Evolutionary conservation across 495 filamentous ascomycete genomes (phyloP), one percentile per base, ranked within the genome.

Genomic region (Aspergillus bertholletiae): DNA sequence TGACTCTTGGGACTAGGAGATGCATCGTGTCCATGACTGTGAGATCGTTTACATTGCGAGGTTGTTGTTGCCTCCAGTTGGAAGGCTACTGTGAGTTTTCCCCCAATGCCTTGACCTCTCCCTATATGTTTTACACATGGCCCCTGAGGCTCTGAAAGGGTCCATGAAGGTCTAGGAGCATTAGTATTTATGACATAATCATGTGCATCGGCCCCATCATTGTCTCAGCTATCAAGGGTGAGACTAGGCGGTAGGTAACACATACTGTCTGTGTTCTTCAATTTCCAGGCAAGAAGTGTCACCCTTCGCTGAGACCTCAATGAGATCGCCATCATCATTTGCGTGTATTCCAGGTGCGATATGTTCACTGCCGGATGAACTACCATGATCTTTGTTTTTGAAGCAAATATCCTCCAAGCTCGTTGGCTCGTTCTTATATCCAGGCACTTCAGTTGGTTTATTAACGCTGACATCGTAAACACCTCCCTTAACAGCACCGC

Each of bases 51-150:
- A 40, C 35, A 7, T 7, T 48, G 27, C n/a, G 44, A 46, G 22
- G 50, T 44, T 17, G 27, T 21, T 12, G n/a, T 46, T 43, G 18
- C 37, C 46, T 24, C 52, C n/a, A n/a, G 51, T 6, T 56, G 43
- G 6, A 74, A 59, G 5, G 69, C 69, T 46, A 60, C 62, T 18
- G 56, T 41, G 6, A 74, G 55, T 35, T 69, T 72, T 35, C 56
- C 44, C 7, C 64, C 71, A 23, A 72, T 58, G 20, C 39, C 30
- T 43, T 63, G 48, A 3, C 69, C 71, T 51, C 67, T 66, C 18
- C 71, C 69, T 51, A 21, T 32, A 22, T 15, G 11, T 5, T 32
- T 18, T 21, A 30, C 37, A 3, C 3, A 27, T 46, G 12, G 24
- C 21, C 7, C 8, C 17, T 45, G 12, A 17, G 15, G 13, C 15